phyloP scores from a whole-genome alignment of 345 rosid species.

The Cardiospermum halicacabum region DNA sequence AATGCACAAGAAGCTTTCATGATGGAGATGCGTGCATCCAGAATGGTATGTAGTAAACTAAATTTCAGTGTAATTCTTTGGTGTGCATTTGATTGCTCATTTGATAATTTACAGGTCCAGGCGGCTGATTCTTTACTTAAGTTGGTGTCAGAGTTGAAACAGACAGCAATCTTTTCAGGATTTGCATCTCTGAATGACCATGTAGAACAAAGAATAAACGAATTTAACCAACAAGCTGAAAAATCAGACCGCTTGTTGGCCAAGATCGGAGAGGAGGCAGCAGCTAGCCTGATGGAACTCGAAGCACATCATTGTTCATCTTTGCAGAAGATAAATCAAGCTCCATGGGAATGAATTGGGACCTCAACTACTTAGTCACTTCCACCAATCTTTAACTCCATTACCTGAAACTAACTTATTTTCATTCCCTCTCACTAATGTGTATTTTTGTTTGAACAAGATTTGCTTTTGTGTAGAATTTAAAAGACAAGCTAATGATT shows the following conservation, averaged over 20 bases:
- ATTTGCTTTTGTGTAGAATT: too few species aligned
- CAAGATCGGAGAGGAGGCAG: slow-evolving; percentile 72
- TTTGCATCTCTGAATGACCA: slow-evolving; percentile 90
- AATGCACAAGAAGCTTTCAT: slow-evolving; percentile 83
- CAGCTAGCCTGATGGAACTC: slow-evolving; percentile 84
- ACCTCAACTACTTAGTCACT: too few species aligned
- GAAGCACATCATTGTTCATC: slow-evolving; percentile 82
- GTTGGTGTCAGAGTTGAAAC: slow-evolving; percentile 82
- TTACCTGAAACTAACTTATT: too few species aligned
- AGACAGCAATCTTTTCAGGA: slow-evolving; percentile 84
- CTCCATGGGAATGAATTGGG: slow-evolving; percentile 13
- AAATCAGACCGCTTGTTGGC: slow-evolving; percentile 60
- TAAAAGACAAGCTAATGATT: too few species aligned
- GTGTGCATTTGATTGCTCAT: background rate
- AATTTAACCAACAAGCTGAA: slow-evolving; percentile 60
- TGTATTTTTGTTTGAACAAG: too few species aligned
- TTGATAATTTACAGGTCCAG: slow-evolving; percentile 51
- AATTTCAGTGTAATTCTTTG: too few species aligned
- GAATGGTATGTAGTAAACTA: slow-evolving; percentile 49
- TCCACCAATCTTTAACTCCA: too few species aligned
- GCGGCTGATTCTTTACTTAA: slow-evolving; percentile 87
- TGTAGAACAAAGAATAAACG: slow-evolving; percentile 66
- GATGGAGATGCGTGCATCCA: slow-evolving; percentile 98
- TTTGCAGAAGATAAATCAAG: slow-evolving; percentile 35
- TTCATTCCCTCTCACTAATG: too few species aligned